Evolutionary conservation across 164 flowering plant species (phyloP), one percentile per base, ranked within the genome.

Genomic region (Houttuynia cordata): DNA sequence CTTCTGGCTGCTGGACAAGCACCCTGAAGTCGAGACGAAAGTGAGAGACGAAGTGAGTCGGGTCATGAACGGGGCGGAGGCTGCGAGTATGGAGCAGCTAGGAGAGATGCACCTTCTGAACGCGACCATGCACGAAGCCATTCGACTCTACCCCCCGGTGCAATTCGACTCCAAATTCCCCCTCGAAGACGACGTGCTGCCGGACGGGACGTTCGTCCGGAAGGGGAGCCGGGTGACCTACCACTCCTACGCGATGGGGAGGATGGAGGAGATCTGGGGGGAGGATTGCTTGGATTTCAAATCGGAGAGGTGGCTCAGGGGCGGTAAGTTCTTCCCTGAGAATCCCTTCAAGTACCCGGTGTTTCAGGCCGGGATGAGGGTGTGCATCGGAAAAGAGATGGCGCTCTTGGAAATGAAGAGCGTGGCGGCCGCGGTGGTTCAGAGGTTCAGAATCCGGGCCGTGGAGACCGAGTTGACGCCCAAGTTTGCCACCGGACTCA

Each of bases 201-300:
- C 98, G 0, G 95, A 89, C 41, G 85, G 91, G 0, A 85, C 89
- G 0, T 68, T 71, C 24, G 84, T 92, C 0, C 52, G 20, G 25
- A 76, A 64, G 52, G 95, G 93, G 5, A 80, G 83, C 0, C 71
- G 89, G 59, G 98, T 91, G 0, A 83, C 95, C 0, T 91, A 85
- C 67, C 98, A 91, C 58, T 83, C 86, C 14, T 92, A 87, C 57
- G 98, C 98, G 0, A 91, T 91, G 95, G 98, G 98, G 25, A 77
- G 98, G 68, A 85, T 91, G 89, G 86, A 82, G 41, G 58, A 64
- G 7, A 17, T 83, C 0, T 91, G 98, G 98, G 98, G 97, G 5
- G 47, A 73, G 2, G 95, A 88, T 51, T 74, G 81, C 40, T 59
- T 68, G 0, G 82, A 82, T 18, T 91, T 85, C 71, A 78, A 69